These are phyloP conservation scores for Alternaria sp. DNA, from an alignment of 2,329 filamentous ascomycete genomes.

Conservation along the genomic window DNA sequence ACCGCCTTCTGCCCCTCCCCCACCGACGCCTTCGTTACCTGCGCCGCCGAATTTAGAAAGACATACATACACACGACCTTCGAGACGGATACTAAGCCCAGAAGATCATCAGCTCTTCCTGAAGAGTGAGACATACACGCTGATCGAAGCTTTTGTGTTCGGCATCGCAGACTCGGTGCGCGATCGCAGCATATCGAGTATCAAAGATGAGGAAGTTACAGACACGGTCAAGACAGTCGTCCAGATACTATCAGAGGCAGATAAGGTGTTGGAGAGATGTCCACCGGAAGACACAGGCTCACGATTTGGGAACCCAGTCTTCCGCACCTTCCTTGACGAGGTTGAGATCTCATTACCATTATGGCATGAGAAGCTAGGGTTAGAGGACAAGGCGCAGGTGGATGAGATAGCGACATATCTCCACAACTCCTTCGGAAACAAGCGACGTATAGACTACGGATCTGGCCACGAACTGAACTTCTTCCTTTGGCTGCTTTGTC, in stretches of 20 bases:
- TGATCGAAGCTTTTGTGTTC: constrained; percentile 87
- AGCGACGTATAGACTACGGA: constrained; percentile 85
- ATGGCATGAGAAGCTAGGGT: constrained; percentile 72
- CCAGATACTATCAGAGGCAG: constrained; percentile 72
- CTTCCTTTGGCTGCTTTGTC: constrained; percentile 92
- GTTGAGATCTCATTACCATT: constrained; percentile 56
- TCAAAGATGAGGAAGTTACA: constrained; percentile 68
- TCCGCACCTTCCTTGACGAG: constrained; percentile 80
- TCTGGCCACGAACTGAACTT: constrained; percentile 98
- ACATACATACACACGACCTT: constrained; percentile 71
- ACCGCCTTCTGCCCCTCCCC: constrained; percentile 63
- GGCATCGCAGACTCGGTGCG: constrained; percentile 82
- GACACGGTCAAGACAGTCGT: constrained; percentile 70
- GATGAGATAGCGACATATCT: constrained; percentile 83
- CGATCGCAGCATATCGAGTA: constrained; percentile 70
- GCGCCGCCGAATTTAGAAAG: constrained; percentile 68
- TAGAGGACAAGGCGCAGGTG: constrained; percentile 63
- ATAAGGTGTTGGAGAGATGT: constrained; percentile 70
- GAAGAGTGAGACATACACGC: constrained; percentile 74
- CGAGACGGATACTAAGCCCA: constrained; percentile 80
- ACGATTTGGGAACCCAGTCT: constrained; percentile 92
- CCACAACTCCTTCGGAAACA: constrained; percentile 83
- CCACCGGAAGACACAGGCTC: constrained; percentile 90
- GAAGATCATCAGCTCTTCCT: constrained; percentile 84
- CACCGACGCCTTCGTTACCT: constrained; percentile 77